Evolutionary conservation across 2,329 filamentous ascomycete genomes (phyloP).

Genomic region (Periconia sp.): DNA sequence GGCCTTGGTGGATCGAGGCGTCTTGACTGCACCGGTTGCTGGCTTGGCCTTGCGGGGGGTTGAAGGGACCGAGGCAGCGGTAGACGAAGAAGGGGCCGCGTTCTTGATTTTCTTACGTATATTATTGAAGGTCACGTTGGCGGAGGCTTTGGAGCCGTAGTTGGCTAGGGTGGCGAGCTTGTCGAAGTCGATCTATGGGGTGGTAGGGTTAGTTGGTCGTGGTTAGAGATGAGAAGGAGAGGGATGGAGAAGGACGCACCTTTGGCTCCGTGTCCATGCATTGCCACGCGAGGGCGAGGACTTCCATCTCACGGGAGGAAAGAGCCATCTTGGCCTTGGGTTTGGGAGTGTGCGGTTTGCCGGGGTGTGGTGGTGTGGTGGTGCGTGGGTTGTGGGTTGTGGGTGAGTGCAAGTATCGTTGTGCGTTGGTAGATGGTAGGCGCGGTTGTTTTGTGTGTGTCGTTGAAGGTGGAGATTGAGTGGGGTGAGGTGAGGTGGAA

Average conservation of each 20-base stretch:
- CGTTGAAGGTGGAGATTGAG: neutral
- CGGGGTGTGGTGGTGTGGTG: neutral
- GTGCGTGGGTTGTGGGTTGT: neutral
- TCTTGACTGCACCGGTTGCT: conserved; percentile 6
- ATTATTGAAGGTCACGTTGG: conserved; percentile 31
- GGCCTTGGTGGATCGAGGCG: conserved; percentile 9
- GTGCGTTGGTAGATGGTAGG: neutral
- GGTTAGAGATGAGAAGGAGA: neutral
- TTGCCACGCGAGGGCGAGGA: conserved; percentile 37
- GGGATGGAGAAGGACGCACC: conserved; percentile 14
- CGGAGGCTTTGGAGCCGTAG: conserved; percentile 26
- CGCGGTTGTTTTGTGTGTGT: neutral
- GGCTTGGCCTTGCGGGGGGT: conserved; percentile 11
- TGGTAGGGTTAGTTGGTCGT: neutral
- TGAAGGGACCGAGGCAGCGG: conserved; percentile 16
- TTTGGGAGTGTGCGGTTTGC: neutral
- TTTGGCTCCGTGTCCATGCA: conserved; percentile 37
- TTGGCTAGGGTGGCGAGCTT: conserved; percentile 19
- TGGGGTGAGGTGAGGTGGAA: conserved; percentile 3
- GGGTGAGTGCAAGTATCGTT: neutral
- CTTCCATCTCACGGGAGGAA: conserved; percentile 29
- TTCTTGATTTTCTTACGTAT: conserved; percentile 35
- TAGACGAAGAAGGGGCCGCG: neutral
- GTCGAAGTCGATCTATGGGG: conserved; percentile 10
- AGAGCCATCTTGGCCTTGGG: conserved; percentile 18